Evolutionary conservation across 116 monocot species (phyloP), one percentile per base, ranked within the genome.

Genomic region (Iris pallida): DNA sequence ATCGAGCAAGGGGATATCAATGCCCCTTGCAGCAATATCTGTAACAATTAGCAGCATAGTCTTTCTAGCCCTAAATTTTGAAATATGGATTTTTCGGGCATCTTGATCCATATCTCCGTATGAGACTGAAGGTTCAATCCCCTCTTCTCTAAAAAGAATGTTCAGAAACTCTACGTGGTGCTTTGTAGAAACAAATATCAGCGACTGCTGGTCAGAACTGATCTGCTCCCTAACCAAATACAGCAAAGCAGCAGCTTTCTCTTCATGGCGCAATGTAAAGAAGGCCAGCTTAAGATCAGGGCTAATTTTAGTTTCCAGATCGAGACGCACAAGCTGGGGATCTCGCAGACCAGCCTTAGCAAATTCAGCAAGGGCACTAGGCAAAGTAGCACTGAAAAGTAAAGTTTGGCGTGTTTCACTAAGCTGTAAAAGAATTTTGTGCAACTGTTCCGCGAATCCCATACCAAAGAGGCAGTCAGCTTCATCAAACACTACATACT

Each of bases 61-160:
- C 63, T 87, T 96, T 59, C 91, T 84, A 13, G 84, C 75, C 73
- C 87, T 91, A 66, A 96, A 96, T 74, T 75, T 91, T 52, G 86
- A 75, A 46, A 89, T 64, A 77, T 96, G 86, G 19, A 91, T 91
- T 66, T 91, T 91, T 16, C 92, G 77, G 20, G 92, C 96, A 78
- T 92, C 91, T 57, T 89, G 92, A 73, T 96, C 96, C 96, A 96
- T 96, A 73, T 89, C 92, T 65, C 96, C 90, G 79, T 96, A 96
- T 13, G 81, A 80, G 42, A 89, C 45, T 16, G 95, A 91, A 18
- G 86, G 55, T 9, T 89, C 82, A 20, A 91, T 76, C 12, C 95
- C 95, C 74, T 95, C 95, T 83, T 89, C 82, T 78, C 82, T 72
- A 44, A 95, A 91, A n/a, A 95, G 75, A 75, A 54, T 72, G 69